Conservation (phyloP, 805 yeast genomes). For the Teunomyces lycoperdinae region DNA sequence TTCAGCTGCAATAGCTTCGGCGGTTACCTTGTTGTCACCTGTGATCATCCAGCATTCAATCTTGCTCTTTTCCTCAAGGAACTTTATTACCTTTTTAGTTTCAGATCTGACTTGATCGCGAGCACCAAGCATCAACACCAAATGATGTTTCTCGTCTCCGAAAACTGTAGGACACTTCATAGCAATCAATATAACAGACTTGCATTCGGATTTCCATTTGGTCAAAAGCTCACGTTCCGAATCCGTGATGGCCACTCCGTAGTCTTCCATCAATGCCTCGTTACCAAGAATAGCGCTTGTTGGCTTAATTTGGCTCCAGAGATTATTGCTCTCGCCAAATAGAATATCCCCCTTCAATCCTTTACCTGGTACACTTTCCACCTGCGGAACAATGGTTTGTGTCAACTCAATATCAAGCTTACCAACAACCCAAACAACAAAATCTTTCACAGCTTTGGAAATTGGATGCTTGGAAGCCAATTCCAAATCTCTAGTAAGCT, state of each 20-base stretch:
- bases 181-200: constrained; percentile 61
- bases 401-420: constrained; percentile 15
- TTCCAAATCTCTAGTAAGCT: constrained; percentile 59
- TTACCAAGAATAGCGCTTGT: constrained; percentile 53
- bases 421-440: constrained; percentile 30
- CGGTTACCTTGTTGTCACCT: constrained; percentile 70
- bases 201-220: constrained; percentile 61
- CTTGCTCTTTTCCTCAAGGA: constrained; percentile 29
- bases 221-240: constrained; percentile 35
- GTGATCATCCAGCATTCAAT: constrained; percentile 73
- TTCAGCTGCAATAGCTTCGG: constrained; percentile 61
- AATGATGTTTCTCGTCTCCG: constrained; percentile 28
- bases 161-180: constrained; percentile 28
- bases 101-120: constrained; percentile 63
- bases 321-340: constrained; percentile 14
- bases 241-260: constrained; percentile 35
- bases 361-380: constrained; percentile 56
- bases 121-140: constrained; percentile 52
- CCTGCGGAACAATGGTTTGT: constrained; percentile 42
- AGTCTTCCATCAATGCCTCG: constrained; percentile 54
- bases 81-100: constrained; percentile 46
- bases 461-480: constrained; percentile 66
- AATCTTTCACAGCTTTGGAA: constrained; percentile 51
- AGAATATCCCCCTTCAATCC: constrained; percentile 51
- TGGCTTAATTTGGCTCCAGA: constrained; percentile 35